Evolutionary conservation across 2,329 filamentous ascomycete species (phyloP), one percentile per base, ranked within the genome.

Genomic region (Simplicillium sp.): DNA sequence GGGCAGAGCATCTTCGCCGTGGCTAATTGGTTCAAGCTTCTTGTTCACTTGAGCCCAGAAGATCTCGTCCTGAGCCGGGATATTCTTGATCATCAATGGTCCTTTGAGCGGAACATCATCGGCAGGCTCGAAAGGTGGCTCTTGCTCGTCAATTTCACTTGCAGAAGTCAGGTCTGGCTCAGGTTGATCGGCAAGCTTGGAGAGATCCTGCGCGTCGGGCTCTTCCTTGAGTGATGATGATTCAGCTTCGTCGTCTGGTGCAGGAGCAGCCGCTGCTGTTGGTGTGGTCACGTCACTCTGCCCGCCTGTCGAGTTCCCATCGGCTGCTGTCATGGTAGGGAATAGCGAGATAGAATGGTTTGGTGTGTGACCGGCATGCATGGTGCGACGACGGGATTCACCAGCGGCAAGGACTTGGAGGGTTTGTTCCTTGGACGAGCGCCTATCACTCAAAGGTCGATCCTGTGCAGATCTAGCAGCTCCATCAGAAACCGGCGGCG

Each of bases 311-410:
- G 56, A 54, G 40, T 48, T 51, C 18, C 52, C 45, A 11, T 57
- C 62, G 2, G 68, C 68, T 11, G 64, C 64, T 8, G 61, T 58
- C 36, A 65, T 58, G 9, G 68, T 70, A 6, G 65, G 62, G 13
- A 76, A 56, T 2, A 69, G 56, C 4, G 75, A 76, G 11, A 77
- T 59, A 1, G 74, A 77, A 52, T 79, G 75, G 38, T 68, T 79
- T 7, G 77, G 77, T 2, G 77, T 80, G 54, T 80, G 77, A 1
- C 77, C 77, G 15, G 77, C 77, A 54, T 80, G 71, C 68, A 81
- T 74, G 1, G 68, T 77, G 33, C 79, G 66, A 35, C 77, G 66
- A 37, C 61, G 63, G 34, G 64, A 62, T 49, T 71, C 74, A 6
- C 67, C 62, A 7, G 68, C 69, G 17, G 61, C 62, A 29, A 76